A percentile compares a stretch with the other conserved stretches of the same genome.
Evolutionary conservation across 2,329 filamentous ascomycete genomes (phyloP).

Genomic region (Verticillium alfalfae): DNA sequence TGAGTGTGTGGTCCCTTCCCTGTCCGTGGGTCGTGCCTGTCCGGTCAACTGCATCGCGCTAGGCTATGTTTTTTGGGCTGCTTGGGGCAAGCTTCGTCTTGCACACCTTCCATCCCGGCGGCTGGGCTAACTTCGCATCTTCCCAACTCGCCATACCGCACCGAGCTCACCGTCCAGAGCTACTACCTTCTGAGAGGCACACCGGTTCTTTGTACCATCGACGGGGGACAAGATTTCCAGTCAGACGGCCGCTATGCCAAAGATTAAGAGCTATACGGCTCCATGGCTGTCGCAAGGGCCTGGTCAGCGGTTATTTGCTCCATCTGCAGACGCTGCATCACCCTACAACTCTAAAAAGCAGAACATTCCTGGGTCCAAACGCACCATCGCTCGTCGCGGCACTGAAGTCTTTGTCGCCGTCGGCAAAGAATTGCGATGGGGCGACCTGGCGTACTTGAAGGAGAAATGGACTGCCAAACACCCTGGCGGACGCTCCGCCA

Average conservation of each 20-base stretch:
- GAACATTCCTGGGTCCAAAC: conserved; percentile 40
- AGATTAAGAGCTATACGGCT: conserved; percentile 79
- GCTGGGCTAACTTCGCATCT: neutral
- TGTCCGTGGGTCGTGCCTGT: neutral
- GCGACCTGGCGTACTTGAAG: conserved; percentile 76
- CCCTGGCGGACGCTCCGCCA: conserved; percentile 21
- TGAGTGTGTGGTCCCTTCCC: neutral
- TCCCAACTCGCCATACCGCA: neutral
- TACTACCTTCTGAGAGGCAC: too few relatives aligned
- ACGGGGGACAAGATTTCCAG: neutral
- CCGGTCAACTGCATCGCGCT: neutral
- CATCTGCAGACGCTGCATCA: conserved; percentile 31
- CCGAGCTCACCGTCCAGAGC: neutral
- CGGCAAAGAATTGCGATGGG: conserved; percentile 88
- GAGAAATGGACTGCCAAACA: conserved; percentile 37
- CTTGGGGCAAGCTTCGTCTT: neutral
- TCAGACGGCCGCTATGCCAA: conserved; percentile 60
- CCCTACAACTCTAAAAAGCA: conserved; percentile 38
- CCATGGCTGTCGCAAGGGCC: conserved; percentile 78
- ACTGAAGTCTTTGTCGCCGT: conserved; percentile 86
- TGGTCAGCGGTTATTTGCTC: conserved; percentile 72
- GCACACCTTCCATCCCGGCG: neutral
- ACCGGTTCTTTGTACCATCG: too few relatives aligned
- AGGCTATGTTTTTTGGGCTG: neutral
- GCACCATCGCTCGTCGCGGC: conserved; percentile 73